Conservation (phyloP, 2,329 filamentous ascomycete genomes). For the Daldinia sp. region DNA sequence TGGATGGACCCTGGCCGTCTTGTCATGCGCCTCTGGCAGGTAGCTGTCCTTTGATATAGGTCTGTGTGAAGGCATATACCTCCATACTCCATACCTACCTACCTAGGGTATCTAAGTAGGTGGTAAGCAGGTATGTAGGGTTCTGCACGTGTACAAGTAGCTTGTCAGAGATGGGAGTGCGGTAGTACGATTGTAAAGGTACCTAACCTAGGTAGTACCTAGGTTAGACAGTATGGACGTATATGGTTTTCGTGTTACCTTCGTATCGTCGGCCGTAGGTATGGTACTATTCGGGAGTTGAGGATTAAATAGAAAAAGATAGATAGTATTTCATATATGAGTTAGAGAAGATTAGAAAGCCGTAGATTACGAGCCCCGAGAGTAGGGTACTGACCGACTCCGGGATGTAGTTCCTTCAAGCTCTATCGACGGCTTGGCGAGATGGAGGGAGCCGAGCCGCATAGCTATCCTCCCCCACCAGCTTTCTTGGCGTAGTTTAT, state of each 20-base stretch:
- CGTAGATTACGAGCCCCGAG: too few species aligned
- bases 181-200: too few species aligned
- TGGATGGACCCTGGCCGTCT: too few species aligned
- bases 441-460: constrained; percentile 22
- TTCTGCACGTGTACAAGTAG: background rate
- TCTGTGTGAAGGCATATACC: too few species aligned
- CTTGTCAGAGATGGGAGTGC: background rate
- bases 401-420: constrained; percentile 31
- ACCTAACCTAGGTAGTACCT: too few species aligned
- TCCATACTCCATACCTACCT: too few species aligned
- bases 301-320: background rate
- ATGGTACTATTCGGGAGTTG: background rate
- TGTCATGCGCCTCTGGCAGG: constrained; percentile 1
- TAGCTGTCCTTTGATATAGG: background rate
- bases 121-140: too few species aligned
- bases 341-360: too few species aligned
- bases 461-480: constrained; percentile 3
- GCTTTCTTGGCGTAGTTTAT: constrained; percentile 17
- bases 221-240: background rate
- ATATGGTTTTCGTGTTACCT: background rate
- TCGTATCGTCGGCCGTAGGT: background rate
- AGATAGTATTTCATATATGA: background rate
- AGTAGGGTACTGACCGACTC: too few species aligned
- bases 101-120: too few species aligned
- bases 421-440: constrained; percentile 22